These are phyloP conservation scores for Populus tremula DNA, from an alignment of 345 rosid species.

Conservation along the genomic window DNA sequence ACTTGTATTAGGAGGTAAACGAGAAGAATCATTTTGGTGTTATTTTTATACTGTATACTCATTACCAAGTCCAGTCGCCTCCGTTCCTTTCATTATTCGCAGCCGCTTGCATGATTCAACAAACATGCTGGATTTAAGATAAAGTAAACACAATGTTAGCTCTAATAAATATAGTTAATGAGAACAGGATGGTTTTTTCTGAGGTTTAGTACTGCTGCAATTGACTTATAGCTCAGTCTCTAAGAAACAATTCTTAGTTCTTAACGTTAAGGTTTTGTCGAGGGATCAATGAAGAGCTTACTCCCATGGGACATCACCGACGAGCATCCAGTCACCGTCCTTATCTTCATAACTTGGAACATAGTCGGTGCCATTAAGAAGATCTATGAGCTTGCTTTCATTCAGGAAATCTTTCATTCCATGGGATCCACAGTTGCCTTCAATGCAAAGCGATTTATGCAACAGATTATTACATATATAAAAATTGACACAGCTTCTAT, in stretches of 20 bases:
- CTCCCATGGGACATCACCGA: slow-evolving; percentile 98
- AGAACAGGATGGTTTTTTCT: not conserved
- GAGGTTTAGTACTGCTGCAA: not conserved
- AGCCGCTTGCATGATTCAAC: slow-evolving; percentile 84
- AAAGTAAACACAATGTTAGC: not conserved
- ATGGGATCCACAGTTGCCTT: slow-evolving; percentile 69
- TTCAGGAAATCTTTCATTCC: slow-evolving; percentile 79
- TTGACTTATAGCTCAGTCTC: not conserved
- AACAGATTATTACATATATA: not conserved
- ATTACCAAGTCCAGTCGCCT: slow-evolving; percentile 78
- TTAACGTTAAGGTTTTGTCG: not conserved
- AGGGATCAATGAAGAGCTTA: slow-evolving; percentile 24
- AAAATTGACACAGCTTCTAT: not conserved
- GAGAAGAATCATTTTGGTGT: not conserved
- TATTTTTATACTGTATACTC: too few relatives aligned
- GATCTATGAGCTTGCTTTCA: slow-evolving; percentile 67
- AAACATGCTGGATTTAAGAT: slow-evolving; percentile 63
- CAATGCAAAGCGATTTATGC: not conserved
- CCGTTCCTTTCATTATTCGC: slow-evolving; percentile 84
- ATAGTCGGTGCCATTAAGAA: slow-evolving; percentile 66
- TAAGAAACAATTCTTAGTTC: not conserved
- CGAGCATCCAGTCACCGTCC: slow-evolving; percentile 97
- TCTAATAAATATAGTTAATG: not conserved
- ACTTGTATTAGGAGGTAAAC: not conserved
- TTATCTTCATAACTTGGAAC: slow-evolving; percentile 92